These are phyloP conservation scores for Mortierella sp. DNA, from an alignment of 371 early-diverging fungal genomes.

Conservation along the genomic window DNA sequence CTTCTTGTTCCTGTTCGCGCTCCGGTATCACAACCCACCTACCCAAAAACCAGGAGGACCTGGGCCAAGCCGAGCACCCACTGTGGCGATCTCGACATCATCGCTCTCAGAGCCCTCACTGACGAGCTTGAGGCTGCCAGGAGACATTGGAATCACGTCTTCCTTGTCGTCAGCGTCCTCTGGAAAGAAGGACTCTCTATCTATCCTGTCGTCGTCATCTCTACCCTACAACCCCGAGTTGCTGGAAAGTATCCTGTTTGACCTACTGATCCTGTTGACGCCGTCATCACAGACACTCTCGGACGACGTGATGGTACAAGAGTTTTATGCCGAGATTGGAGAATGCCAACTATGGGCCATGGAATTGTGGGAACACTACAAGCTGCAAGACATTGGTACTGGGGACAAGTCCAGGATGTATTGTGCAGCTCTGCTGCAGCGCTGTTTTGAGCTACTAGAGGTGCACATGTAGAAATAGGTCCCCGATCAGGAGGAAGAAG, in stretches of 20 bases:
- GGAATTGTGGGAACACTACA: conserved; percentile 40
- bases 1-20: conserved; percentile 37
- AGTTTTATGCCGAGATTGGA: conserved; percentile 38
- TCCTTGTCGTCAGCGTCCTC: background rate
- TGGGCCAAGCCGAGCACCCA: background rate
- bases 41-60: conserved; percentile 8
- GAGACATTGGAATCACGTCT: background rate
- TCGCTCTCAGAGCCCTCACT: conserved; percentile 16
- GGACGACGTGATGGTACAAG: conserved; percentile 28
- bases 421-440: conserved; percentile 34
- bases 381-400: conserved; percentile 8
- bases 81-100: conserved; percentile 3
- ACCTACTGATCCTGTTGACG: conserved; percentile 38
- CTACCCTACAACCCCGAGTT: conserved; percentile 22
- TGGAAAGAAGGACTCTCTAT: background rate
- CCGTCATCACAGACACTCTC: conserved; percentile 25
- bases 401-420: conserved; percentile 40
- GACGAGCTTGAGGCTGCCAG: conserved; percentile 24
- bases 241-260: conserved; percentile 32
- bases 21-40: conserved; percentile 36
- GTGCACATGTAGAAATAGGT: conserved; percentile 16
- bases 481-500: too few relatives aligned
- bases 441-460: conserved; percentile 35
- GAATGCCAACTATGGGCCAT: conserved; percentile 43
- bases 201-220: background rate